Percentiles rank a stretch among this genome's conserved stretches.
Conservation (phyloP, 768 basidiomycete species). For the Tulasnella sp. region DNA sequence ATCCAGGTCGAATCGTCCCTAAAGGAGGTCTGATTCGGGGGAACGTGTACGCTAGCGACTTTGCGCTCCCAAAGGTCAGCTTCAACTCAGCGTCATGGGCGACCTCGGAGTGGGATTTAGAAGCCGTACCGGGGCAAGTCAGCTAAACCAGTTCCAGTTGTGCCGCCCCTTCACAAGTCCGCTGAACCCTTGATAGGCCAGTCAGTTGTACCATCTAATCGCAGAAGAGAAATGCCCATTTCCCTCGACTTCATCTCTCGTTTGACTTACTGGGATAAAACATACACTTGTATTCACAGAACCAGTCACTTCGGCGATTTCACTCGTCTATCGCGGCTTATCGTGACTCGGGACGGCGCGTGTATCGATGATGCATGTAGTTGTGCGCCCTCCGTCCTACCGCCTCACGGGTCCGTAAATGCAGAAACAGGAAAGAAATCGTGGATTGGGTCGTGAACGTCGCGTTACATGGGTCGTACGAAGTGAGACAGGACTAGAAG, state of each 20-base stretch:
- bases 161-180: neutral
- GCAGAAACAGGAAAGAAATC: neutral
- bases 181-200: neutral
- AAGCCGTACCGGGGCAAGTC: neutral
- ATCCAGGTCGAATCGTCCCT: neutral
- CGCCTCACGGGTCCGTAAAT: neutral
- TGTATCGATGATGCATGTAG: neutral
- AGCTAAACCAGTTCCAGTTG: neutral
- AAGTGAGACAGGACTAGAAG: neutral
- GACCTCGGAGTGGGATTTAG: neutral
- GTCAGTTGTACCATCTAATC: neutral
- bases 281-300: neutral
- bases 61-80: neutral
- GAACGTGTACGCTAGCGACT: neutral
- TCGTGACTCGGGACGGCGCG: neutral
- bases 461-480: neutral
- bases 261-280: neutral
- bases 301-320: neutral
- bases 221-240: neutral
- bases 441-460: neutral
- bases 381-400: neutral
- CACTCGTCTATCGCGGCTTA: neutral
- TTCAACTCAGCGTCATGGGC: neutral
- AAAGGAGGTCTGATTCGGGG: neutral
- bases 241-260: neutral